Base-by-base conservation (phyloP, 2,329 filamentous ascomycete genomes). In the Neoarthrinium moseri region DNA sequence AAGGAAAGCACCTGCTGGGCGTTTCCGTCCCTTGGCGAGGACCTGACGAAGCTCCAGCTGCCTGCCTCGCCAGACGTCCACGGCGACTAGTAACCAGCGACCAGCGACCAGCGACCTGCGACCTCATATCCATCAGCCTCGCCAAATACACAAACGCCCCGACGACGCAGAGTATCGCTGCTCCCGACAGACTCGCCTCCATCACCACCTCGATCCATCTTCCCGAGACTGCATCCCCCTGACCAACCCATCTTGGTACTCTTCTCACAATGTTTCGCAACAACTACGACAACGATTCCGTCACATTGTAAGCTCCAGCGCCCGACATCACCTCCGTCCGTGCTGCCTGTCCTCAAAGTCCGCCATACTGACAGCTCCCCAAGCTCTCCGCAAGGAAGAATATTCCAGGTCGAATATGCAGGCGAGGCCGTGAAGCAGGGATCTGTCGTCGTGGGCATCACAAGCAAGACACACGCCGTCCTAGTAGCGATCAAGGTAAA, bases 241-340 rank as follows among this genome's bases (percentile, higher is more conserved):
- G 11, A 10, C 48, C 40, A 22, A 7, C 8, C 23, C 20, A 36
- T 15, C 6, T 27, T 8, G 30, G 22, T 24, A 44, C 22, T n/a
- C 20, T 15, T 23, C 10, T 56, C 80, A 84, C 64, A 64, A 97
- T 99, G 94, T 99, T 99, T 77, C 84, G 94, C 74, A 99, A 99
- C 81, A 97, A 97, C 75, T 99, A 99, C 81, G 94, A 99, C 78
- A 99, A 99, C 84, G 94, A 99, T 74, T 95, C 92, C 54, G 91
- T 97, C 74, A 99, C 94, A 74, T 99, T 97, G 91, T 96, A 80
- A 74, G 86, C 73, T 65, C 53, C 47, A 45, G 27, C 37, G 43
- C 42, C 29, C 44, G 37, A 35, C 44, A 13, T 18, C 30, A n/a
- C n/a, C n/a, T n/a, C n/a, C n/a, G n/a, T n/a, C n/a, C n/a, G n/a